Percentiles rank a stretch among this genome's conserved stretches.
Evolutionary conservation across 2,329 filamentous ascomycete genomes (phyloP).

Genomic region (Venturia effusa): DNA sequence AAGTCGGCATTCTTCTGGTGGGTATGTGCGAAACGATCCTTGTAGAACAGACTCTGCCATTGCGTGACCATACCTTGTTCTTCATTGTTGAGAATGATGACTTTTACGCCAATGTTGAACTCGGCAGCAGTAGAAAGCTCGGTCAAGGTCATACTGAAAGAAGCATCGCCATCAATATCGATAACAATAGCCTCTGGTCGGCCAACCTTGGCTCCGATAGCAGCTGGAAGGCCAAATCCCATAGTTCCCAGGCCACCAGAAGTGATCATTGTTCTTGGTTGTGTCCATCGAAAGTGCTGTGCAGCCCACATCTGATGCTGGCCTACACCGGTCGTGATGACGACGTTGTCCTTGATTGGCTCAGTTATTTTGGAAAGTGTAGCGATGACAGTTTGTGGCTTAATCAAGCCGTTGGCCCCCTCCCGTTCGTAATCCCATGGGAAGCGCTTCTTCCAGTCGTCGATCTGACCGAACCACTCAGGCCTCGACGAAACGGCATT

Average conservation of each 20-base stretch:
- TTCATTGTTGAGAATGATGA: constrained; percentile 92
- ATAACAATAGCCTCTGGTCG: constrained; percentile 74
- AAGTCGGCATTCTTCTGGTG: constrained; percentile 96
- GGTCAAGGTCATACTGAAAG: constrained; percentile 96
- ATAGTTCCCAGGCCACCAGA: constrained; percentile 93
- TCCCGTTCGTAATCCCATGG: constrained; percentile 78
- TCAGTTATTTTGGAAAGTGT: constrained; percentile 78
- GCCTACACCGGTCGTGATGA: constrained; percentile 89
- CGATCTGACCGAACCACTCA: constrained; percentile 85
- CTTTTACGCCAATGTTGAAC: constrained; percentile 93
- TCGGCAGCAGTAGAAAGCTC: constrained; percentile 88
- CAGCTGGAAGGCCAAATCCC: constrained; percentile 89
- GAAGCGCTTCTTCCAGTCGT: constrained; percentile 83
- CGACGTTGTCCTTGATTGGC: constrained; percentile 67
- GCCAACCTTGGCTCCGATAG: constrained; percentile 89
- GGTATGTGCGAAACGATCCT: constrained; percentile 84
- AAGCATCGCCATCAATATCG: constrained; percentile 97
- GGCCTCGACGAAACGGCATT: constrained; percentile 54
- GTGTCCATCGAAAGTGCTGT: constrained; percentile 90
- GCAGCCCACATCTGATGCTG: constrained; percentile 99
- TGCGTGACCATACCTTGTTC: constrained; percentile 98
- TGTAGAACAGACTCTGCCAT: constrained; percentile 97
- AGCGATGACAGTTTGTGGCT: constrained; percentile 87
- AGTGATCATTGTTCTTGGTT: constrained; percentile 89
- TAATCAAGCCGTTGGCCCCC: constrained; percentile 68